Conservation (phyloP, 345 rosid species). For the Citrus hindsii region DNA sequence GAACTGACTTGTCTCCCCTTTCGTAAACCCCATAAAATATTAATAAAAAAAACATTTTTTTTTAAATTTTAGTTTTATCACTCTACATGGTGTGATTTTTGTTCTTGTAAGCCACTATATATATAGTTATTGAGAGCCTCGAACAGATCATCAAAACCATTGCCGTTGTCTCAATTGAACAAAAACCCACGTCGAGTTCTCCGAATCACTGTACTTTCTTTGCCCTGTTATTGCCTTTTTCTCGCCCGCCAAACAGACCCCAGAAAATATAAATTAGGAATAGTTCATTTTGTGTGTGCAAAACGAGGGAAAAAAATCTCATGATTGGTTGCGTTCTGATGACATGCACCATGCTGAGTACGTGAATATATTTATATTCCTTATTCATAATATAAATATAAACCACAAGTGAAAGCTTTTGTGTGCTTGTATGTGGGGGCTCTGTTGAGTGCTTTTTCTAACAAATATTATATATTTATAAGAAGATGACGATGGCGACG, state of each 20-base stretch:
- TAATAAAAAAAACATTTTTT: too few relatives aligned
- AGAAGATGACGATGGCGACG: conserved; percentile 10
- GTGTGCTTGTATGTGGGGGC: neutral
- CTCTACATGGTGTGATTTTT: neutral
- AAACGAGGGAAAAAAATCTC: neutral
- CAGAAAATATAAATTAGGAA: neutral
- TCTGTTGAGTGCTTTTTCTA: neutral
- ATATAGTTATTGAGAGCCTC: conserved; percentile 12
- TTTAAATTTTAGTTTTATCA: neutral
- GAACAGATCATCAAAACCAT: conserved; percentile 23
- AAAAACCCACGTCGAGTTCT: conserved; percentile 12
- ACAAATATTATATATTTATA: too few relatives aligned
- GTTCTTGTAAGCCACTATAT: neutral
- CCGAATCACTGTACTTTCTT: conserved; percentile 3
- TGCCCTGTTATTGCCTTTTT: neutral
- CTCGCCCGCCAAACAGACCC: conserved; percentile 20
- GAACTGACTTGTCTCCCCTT: neutral
- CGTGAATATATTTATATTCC: conserved; percentile 15
- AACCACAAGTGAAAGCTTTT: neutral
- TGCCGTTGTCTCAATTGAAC: conserved; percentile 29
- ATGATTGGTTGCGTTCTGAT: neutral
- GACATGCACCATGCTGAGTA: conserved; percentile 31
- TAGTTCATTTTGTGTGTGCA: neutral
- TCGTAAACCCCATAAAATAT: neutral
- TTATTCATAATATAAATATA: neutral